Base-by-base conservation (phyloP, 2,329 filamentous ascomycete species). In the Talaromyces sp. region DNA sequence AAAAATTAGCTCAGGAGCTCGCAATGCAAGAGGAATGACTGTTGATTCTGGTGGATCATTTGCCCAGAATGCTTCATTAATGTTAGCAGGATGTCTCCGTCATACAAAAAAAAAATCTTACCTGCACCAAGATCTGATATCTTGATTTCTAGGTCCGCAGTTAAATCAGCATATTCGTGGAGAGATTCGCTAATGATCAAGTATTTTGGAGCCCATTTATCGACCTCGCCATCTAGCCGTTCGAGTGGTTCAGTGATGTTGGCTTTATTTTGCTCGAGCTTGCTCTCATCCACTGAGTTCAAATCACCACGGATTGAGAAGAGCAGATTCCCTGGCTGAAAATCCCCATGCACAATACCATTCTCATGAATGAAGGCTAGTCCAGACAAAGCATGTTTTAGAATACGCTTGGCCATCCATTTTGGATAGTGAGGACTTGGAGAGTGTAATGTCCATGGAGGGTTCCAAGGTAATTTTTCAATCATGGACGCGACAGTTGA, bases 1-100 rank as follows among this genome's bases (percentile, higher is more conserved):
- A 27, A 72, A 58, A 63, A 71, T 67, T 31, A 70, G 61, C 51
- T 72, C 69, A 17, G 68, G 69, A 41, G 68, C 64, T 58, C 70
- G 66, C 56, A 72, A 68, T 48, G 60, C 62, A 52, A 63, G 26
- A 41, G 67, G 69, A 53, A 64, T 71, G 35, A 69, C 65, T 8
- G 64, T 64, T 53, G 62, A 61, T 50, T 46, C 57, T 60, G 67
- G 68, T 21, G 67, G 69, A 24, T 68, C 52, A n/a, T n/a, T 17
- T 38, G 17, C 12, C 35, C 35, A 38, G 35, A 38, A 38, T 38
- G 35, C 35, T 38, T n/a, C 1, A 38, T 38, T 8, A n/a, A 0
- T 38, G 17, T 38, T 38, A 38, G 35, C 17, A n/a, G 17, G 2
- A n/a, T 3, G 3, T 38, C 6, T 2, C 14, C 2, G 2, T 38